Evolutionary conservation across 2,329 filamentous ascomycete species (phyloP).

Genomic region (Fusarium floridanum): DNA sequence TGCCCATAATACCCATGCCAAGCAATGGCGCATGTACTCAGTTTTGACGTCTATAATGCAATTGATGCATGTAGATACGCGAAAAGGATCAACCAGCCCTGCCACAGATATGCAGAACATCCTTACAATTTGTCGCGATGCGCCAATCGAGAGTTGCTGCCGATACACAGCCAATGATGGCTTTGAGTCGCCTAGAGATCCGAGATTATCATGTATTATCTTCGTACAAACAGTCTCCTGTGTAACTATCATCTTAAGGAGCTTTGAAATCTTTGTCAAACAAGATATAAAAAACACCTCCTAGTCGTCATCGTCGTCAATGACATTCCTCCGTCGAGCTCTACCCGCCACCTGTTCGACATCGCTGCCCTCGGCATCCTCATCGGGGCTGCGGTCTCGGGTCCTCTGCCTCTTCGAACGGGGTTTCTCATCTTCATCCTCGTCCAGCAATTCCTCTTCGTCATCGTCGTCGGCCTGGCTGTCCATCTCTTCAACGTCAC

Average conservation of each 20-base stretch:
- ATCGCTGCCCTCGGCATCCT: conserved; percentile 68
- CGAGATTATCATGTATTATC: conserved; percentile 17
- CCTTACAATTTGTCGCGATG: not conserved
- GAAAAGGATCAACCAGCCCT: not conserved
- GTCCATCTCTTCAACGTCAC: conserved; percentile 77
- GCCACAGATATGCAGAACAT: not conserved
- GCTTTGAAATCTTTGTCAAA: conserved; percentile 1
- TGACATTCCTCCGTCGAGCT: conserved; percentile 66
- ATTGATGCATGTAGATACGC: not conserved
- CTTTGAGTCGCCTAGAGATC: not conserved
- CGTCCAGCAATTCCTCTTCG: conserved; percentile 65
- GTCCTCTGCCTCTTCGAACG: conserved; percentile 65
- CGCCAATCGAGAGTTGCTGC: not conserved
- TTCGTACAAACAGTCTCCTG: conserved; percentile 28
- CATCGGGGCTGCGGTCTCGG: conserved; percentile 58
- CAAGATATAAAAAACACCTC: conserved; percentile 7
- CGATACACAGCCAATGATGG: not conserved
- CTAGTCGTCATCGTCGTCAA: conserved; percentile 72
- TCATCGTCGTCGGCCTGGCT: conserved; percentile 75
- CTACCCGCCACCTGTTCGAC: conserved; percentile 63
- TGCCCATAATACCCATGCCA: conserved; percentile 23
- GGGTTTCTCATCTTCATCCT: conserved; percentile 63
- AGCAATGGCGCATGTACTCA: not conserved
- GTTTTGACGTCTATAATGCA: not conserved
- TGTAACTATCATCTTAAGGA: conserved; percentile 9